phyloP scores from a whole-genome alignment of 164 flowering plant species.

The Umbellularia californica region DNA sequence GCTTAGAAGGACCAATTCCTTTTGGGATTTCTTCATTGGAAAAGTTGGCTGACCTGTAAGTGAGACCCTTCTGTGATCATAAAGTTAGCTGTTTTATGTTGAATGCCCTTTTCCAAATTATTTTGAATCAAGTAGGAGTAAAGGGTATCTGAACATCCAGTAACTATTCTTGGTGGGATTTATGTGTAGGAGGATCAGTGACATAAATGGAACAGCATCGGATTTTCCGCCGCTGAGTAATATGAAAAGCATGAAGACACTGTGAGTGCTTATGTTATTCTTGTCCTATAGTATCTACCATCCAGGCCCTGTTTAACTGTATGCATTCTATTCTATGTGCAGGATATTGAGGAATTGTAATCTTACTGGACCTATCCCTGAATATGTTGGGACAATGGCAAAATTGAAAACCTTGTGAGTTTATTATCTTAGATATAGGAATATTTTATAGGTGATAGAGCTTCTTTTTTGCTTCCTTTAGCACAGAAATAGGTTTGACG shows the following conservation, averaged over 20 bases:
- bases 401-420: slow-evolving; percentile 48
- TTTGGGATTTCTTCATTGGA: slow-evolving; percentile 41
- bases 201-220: slow-evolving; percentile 39
- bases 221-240: slow-evolving; percentile 41
- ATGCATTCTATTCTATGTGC: background rate
- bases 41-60: slow-evolving; percentile 48
- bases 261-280: slow-evolving; percentile 31
- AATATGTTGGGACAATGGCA: slow-evolving; percentile 38
- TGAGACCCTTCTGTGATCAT: slow-evolving; percentile 5
- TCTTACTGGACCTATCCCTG: slow-evolving; percentile 51
- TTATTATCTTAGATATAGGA: background rate
- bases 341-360: slow-evolving; percentile 58
- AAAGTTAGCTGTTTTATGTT: background rate
- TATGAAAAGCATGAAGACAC: slow-evolving; percentile 27
- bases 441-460: background rate
- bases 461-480: background rate
- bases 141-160: background rate
- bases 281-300: background rate
- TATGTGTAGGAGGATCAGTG: slow-evolving; percentile 65
- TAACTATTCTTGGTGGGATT: background rate
- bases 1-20: slow-evolving; percentile 68
- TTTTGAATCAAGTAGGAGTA: background rate
- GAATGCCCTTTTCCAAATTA: background rate
- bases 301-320: background rate
- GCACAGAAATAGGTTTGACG: background rate